A percentile compares a stretch with the other conserved stretches of the same genome.
Evolutionary conservation across 164 flowering plant species (phyloP).

Genomic region (Berberis vulgaris): DNA sequence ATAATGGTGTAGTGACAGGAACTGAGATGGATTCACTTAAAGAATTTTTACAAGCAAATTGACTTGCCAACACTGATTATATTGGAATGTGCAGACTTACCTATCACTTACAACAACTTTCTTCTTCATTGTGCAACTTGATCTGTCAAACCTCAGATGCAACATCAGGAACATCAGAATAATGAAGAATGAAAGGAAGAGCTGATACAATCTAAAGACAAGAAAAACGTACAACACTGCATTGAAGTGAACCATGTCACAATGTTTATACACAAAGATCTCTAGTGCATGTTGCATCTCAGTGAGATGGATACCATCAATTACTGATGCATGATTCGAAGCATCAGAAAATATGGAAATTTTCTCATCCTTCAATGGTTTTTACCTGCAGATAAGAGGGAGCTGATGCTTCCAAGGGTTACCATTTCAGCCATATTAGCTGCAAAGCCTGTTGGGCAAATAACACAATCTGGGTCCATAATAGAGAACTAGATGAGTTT

Average conservation of each 20-base stretch:
- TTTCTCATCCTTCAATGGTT: conserved; percentile 43
- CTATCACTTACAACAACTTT: conserved; percentile 89
- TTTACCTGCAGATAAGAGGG: conserved; percentile 40
- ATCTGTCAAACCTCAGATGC: conserved; percentile 35
- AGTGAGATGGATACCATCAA: conserved; percentile 93
- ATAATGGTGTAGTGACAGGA: too few species aligned
- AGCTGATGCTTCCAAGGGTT: conserved; percentile 59
- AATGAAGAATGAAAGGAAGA: neutral
- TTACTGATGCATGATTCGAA: conserved; percentile 88
- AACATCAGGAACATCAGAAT: conserved; percentile 4
- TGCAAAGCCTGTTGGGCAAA: conserved; percentile 94
- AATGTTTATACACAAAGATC: conserved; percentile 68
- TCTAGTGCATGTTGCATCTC: conserved; percentile 48
- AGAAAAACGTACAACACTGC: conserved; percentile 50
- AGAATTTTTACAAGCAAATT: neutral
- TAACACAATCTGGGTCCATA: conserved; percentile 80
- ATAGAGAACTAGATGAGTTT: conserved; percentile 15
- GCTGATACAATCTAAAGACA: neutral
- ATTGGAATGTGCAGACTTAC: conserved; percentile 27
- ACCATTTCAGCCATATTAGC: conserved; percentile 94
- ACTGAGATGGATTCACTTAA: too few species aligned
- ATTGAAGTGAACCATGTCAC: conserved; percentile 77
- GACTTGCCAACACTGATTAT: neutral
- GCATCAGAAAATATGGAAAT: conserved; percentile 89
- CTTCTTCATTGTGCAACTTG: conserved; percentile 56